These are phyloP conservation scores for Cladosporium sp. DNA, from an alignment of 2,329 filamentous ascomycete species.

Conservation along the genomic window DNA sequence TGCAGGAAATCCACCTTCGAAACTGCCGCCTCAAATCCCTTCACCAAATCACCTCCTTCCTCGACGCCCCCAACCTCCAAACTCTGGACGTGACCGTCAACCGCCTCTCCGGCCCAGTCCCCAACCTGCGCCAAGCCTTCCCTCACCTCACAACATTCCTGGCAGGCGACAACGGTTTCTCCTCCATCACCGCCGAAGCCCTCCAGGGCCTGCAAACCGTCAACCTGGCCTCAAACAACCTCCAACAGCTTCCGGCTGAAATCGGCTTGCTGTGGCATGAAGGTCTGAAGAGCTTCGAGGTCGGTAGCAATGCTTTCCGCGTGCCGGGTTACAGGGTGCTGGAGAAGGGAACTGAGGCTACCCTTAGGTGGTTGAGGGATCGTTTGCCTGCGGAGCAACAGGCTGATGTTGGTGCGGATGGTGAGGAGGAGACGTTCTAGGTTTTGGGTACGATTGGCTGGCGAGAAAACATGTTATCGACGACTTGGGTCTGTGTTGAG, in stretches of 20 bases:
- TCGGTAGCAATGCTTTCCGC: constrained; percentile 79
- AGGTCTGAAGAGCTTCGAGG: constrained; percentile 64
- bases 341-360: constrained; percentile 80
- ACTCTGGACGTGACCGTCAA: constrained; percentile 81
- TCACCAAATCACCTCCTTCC: constrained; percentile 57
- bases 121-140: constrained; percentile 61
- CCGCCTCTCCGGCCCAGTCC: constrained; percentile 64
- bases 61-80: constrained; percentile 70
- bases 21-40: constrained; percentile 70
- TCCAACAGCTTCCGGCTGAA: constrained; percentile 72
- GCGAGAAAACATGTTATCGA: not conserved
- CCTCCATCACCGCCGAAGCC: constrained; percentile 61
- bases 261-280: constrained; percentile 70
- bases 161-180: constrained; percentile 73
- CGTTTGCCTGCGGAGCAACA: constrained; percentile 45
- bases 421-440: constrained; percentile 3
- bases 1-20: constrained; percentile 72
- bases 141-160: constrained; percentile 67
- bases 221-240: constrained; percentile 80
- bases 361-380: constrained; percentile 74
- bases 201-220: constrained; percentile 70
- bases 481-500: not conserved
- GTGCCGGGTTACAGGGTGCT: constrained; percentile 81
- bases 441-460: not conserved
- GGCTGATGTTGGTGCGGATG: not conserved